These are phyloP conservation scores for Candida vartiovaarae DNA, from an alignment of 805 yeast genomes.

Conservation along the genomic window DNA sequence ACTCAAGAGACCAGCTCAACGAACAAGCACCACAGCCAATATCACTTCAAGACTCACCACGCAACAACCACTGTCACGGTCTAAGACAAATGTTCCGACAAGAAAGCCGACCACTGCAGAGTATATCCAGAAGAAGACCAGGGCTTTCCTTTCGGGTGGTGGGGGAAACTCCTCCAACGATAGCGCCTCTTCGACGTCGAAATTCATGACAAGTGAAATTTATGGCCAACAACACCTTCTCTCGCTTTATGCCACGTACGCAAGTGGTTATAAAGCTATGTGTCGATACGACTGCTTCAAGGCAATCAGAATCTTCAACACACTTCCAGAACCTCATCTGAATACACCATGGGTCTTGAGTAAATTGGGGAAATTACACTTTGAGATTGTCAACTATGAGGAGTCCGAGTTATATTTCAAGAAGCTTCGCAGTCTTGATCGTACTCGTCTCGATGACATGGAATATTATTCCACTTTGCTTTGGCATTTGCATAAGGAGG, in stretches of 20 bases:
- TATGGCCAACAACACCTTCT: conserved; percentile 36
- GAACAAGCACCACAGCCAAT: conserved; percentile 36
- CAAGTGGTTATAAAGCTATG: conserved; percentile 54
- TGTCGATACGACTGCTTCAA: conserved; percentile 67
- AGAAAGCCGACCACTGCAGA: conserved; percentile 11
- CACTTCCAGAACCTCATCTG: conserved; percentile 55
- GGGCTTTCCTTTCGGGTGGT: conserved; percentile 3
- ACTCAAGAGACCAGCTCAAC: conserved; percentile 17
- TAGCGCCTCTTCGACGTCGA: conserved; percentile 7
- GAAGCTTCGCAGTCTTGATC: conserved; percentile 58
- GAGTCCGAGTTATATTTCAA: conserved; percentile 61
- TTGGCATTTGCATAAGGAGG: conserved; percentile 86
- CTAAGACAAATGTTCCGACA: conserved; percentile 9
- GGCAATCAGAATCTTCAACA: conserved; percentile 63
- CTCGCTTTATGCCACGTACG: conserved; percentile 44
- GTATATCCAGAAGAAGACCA: conserved; percentile 14
- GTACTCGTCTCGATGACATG: conserved; percentile 81
- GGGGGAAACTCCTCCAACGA: conserved; percentile 2
- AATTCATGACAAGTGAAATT: conserved; percentile 17
- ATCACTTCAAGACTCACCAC: conserved; percentile 42
- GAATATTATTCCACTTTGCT: conserved; percentile 83
- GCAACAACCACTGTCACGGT: conserved; percentile 28
- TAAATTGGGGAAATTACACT: conserved; percentile 72
- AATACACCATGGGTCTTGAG: conserved; percentile 82
- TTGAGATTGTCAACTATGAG: conserved; percentile 80